These are phyloP conservation scores for Coix lacrymajobi DNA, from an alignment of 176 grass and related monocot species.

Conservation along the genomic window DNA sequence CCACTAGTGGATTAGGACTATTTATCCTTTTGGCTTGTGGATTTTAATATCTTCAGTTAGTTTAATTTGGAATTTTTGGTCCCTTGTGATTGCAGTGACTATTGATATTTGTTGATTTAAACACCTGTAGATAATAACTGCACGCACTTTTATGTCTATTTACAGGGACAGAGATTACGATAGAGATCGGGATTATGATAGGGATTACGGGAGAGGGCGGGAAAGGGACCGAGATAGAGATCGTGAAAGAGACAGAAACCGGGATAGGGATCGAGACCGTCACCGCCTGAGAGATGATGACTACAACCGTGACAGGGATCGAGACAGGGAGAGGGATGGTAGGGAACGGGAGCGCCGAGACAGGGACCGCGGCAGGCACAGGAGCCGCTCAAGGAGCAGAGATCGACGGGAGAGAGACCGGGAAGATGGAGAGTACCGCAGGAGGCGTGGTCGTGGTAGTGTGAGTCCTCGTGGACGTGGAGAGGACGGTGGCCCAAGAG, in stretches of 20 bases:
- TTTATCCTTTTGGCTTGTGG: neutral
- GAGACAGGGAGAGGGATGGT: constrained; percentile 53
- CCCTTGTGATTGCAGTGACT: neutral
- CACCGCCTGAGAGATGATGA: constrained; percentile 47
- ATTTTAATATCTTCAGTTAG: neutral
- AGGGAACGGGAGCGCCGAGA: constrained; percentile 56
- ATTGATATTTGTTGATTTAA: constrained; percentile 11
- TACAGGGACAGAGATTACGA: constrained; percentile 55
- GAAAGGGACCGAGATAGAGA: constrained; percentile 52
- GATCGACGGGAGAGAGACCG: constrained; percentile 57
- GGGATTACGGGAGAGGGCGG: constrained; percentile 40
- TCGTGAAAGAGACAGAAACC: constrained; percentile 50
- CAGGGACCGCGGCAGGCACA: constrained; percentile 50
- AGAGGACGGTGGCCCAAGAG: constrained; percentile 35
- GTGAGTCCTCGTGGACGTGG: constrained; percentile 42
- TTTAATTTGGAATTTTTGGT: neutral
- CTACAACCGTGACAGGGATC: constrained; percentile 51
- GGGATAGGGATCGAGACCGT: constrained; percentile 53
- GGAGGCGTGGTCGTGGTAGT: constrained; percentile 51
- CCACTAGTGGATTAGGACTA: neutral
- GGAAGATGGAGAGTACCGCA: constrained; percentile 65
- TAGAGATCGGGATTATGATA: constrained; percentile 60
- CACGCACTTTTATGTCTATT: neutral
- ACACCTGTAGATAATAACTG: neutral
- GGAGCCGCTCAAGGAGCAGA: constrained; percentile 69